These are phyloP conservation scores for Aureobasidium leucospermi DNA, from an alignment of 2,329 filamentous ascomycete genomes.

Conservation along the genomic window DNA sequence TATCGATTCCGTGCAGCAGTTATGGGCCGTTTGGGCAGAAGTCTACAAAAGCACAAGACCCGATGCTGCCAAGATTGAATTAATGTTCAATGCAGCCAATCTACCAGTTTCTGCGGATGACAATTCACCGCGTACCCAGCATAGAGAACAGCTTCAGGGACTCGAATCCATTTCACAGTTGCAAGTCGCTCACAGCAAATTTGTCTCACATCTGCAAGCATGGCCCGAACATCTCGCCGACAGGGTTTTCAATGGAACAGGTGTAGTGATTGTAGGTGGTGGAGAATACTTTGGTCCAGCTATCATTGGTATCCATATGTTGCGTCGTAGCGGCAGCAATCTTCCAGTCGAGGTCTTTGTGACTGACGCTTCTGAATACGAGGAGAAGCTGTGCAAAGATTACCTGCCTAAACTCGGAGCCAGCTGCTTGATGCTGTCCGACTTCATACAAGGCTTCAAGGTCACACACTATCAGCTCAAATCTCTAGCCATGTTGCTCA, in stretches of 20 bases:
- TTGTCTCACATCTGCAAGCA: neutral
- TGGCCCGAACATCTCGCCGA: conserved; percentile 5
- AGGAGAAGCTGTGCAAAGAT: conserved; percentile 35
- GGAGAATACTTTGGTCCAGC: conserved; percentile 37
- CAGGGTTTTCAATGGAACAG: conserved; percentile 19
- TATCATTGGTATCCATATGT: conserved; percentile 39
- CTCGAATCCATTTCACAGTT: conserved; percentile 13
- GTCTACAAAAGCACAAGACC: neutral
- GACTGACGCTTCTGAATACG: conserved; percentile 33
- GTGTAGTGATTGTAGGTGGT: conserved; percentile 35
- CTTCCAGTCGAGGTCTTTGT: conserved; percentile 42
- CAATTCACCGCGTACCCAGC: neutral
- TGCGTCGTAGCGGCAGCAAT: conserved; percentile 35
- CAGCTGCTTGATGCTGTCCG: conserved; percentile 36
- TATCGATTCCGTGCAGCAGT: neutral
- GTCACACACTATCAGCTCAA: conserved; percentile 40
- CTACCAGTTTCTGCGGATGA: neutral
- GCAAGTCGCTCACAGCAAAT: conserved; percentile 14
- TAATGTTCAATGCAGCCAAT: conserved; percentile 1
- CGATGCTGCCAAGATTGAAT: neutral
- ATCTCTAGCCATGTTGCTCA: conserved; percentile 42
- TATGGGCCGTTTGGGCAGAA: neutral
- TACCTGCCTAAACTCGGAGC: conserved; percentile 37
- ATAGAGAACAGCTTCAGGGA: neutral
- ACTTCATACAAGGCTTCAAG: conserved; percentile 26